Evolutionary conservation across 495 filamentous ascomycete species (phyloP).

Genomic region (Podospora comata): DNA sequence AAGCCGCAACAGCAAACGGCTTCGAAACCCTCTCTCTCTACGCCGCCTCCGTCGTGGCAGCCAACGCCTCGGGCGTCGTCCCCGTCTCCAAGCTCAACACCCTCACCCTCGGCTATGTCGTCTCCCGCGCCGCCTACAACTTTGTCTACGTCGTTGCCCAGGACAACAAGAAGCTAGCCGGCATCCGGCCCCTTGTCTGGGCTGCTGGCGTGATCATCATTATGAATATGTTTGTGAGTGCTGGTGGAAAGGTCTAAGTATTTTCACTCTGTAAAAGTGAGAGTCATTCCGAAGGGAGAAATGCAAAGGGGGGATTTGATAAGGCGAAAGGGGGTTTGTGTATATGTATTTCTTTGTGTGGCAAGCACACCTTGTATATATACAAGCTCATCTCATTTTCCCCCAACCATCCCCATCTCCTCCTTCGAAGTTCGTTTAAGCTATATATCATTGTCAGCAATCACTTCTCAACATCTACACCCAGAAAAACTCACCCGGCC

Average conservation of each 20-base stretch:
- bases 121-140: slow-evolving; percentile 43
- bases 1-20: slow-evolving; percentile 45
- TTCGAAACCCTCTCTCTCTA: slow-evolving; percentile 51
- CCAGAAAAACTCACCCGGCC: slow-evolving; percentile 32
- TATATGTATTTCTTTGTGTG: not conserved
- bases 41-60: slow-evolving; percentile 50
- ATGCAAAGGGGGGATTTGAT: not conserved
- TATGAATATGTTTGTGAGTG: slow-evolving; percentile 42
- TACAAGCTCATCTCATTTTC: not conserved
- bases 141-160: slow-evolving; percentile 45
- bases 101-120: slow-evolving; percentile 42
- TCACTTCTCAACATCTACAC: too few relatives aligned
- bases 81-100: slow-evolving; percentile 36
- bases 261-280: not conserved
- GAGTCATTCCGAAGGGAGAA: too few relatives aligned
- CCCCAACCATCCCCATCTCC: too few relatives aligned
- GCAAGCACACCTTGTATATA: not conserved
- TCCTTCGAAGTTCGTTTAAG: not conserved
- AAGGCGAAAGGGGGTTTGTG: not conserved
- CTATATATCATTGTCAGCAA: not conserved
- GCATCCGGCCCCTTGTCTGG: slow-evolving; percentile 41
- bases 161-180: slow-evolving; percentile 34
- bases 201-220: slow-evolving; percentile 30
- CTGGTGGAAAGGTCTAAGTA: slow-evolving; percentile 31
- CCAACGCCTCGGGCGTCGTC: slow-evolving; percentile 40